phyloP scores from a whole-genome alignment of 2,329 filamentous ascomycete species.

The Cytospora mali region DNA sequence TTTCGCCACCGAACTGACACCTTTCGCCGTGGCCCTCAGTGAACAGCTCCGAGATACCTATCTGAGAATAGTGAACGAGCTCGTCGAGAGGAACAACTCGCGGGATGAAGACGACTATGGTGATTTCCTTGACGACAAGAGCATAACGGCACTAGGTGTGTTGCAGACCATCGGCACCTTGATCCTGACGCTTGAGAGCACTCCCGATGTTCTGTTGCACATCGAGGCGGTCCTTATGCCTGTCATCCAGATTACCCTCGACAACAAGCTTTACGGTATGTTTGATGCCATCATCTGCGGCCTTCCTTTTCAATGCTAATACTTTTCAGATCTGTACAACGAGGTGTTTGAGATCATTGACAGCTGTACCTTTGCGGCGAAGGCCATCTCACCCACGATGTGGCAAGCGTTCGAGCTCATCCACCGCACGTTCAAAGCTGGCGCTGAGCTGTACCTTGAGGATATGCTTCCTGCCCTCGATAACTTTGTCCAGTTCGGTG shows the following conservation, averaged over 20 bases:
- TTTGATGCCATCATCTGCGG: background rate
- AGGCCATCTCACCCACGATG: slow-evolving; percentile 94
- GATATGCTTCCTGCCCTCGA: slow-evolving; percentile 98
- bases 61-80: slow-evolving; percentile 85
- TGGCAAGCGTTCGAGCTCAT: slow-evolving; percentile 98
- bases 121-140: slow-evolving; percentile 97
- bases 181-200: slow-evolving; percentile 95
- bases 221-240: slow-evolving; percentile 97
- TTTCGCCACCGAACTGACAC: slow-evolving; percentile 94
- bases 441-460: slow-evolving; percentile 94
- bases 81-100: slow-evolving; percentile 84
- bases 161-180: slow-evolving; percentile 96
- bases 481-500: slow-evolving; percentile 95
- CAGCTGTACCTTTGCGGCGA: slow-evolving; percentile 97
- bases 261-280: slow-evolving; percentile 93
- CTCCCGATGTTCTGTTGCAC: slow-evolving; percentile 90
- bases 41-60: slow-evolving; percentile 97
- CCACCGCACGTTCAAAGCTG: slow-evolving; percentile 94
- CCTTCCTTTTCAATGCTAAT: slow-evolving; percentile 14
- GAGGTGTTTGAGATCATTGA: slow-evolving; percentile 99
- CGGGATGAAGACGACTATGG: slow-evolving; percentile 77
- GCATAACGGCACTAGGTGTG: slow-evolving; percentile 93
- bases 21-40: slow-evolving; percentile 93
- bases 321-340: slow-evolving; percentile 78
- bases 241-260: slow-evolving; percentile 90